Conservation (phyloP, 306 rosid species). For the Dicorynia guianensis region DNA sequence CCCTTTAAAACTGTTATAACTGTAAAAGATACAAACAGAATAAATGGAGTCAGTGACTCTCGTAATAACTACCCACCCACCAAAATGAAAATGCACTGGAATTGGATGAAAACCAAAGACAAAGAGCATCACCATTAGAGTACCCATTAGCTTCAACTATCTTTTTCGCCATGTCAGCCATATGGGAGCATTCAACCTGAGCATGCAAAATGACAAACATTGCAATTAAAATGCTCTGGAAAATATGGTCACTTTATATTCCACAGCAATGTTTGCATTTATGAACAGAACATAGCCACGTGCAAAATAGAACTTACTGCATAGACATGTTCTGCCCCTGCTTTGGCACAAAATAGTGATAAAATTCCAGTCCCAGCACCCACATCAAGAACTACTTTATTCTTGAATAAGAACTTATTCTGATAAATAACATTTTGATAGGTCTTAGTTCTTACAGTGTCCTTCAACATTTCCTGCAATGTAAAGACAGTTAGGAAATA, state of each 20-base stretch:
- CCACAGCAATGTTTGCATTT: neutral
- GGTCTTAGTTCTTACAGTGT: slow-evolving; percentile 89
- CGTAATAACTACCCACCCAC: neutral
- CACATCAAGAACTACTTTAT: slow-evolving; percentile 96
- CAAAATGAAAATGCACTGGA: slow-evolving; percentile 16
- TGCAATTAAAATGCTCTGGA: slow-evolving; percentile 10
- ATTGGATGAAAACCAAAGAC: slow-evolving; percentile 5
- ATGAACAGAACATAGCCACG: neutral
- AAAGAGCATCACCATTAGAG: slow-evolving; percentile 67
- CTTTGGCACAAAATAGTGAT: slow-evolving; percentile 95
- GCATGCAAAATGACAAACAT: slow-evolving; percentile 19
- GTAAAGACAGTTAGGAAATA: slow-evolving; percentile 26
- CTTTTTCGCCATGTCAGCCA: slow-evolving; percentile 98
- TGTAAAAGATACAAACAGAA: slow-evolving; percentile 44
- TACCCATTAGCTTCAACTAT: slow-evolving; percentile 86
- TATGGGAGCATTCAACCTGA: slow-evolving; percentile 96
- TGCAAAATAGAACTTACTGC: slow-evolving; percentile 58
- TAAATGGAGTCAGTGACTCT: slow-evolving; percentile 30
- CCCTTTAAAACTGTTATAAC: slow-evolving; percentile 96
- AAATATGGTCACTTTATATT: neutral
- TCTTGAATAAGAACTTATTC: slow-evolving; percentile 78
- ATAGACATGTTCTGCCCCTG: slow-evolving; percentile 94
- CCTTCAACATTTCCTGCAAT: slow-evolving; percentile 98
- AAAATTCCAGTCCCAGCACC: slow-evolving; percentile 99
- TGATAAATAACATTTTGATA: slow-evolving; percentile 97